Conservation (phyloP, 148 eudicot species). For the Diospyros kaki region DNA sequence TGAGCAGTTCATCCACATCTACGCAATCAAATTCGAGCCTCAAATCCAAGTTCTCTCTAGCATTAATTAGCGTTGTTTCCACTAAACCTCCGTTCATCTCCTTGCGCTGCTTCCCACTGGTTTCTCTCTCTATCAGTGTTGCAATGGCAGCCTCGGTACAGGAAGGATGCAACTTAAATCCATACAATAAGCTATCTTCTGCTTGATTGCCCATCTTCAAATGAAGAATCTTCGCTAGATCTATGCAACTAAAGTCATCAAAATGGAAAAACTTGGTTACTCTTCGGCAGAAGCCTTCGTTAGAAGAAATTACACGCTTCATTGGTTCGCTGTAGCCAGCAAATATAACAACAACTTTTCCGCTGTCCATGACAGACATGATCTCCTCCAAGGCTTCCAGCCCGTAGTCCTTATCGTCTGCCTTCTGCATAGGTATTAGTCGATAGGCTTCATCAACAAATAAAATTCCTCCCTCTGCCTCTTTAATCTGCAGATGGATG, state of each 20-base stretch:
- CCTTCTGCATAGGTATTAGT: conserved; percentile 90
- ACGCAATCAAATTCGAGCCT: conserved; percentile 88
- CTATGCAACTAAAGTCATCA: conserved; percentile 63
- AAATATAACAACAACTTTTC: conserved; percentile 90
- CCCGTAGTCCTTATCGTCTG: conserved; percentile 96
- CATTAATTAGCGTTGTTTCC: conserved; percentile 87
- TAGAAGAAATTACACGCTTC: conserved; percentile 93
- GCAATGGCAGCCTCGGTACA: conserved; percentile 68
- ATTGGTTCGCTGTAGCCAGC: conserved; percentile 98
- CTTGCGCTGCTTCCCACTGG: conserved; percentile 65
- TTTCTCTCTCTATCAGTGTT: conserved; percentile 63
- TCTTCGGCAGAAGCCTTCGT: conserved; percentile 96
- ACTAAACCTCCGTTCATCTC: conserved; percentile 96
- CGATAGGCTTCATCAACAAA: conserved; percentile 99
- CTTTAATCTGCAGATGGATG: conserved; percentile 59
- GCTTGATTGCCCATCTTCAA: conserved; percentile 66
- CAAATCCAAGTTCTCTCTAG: conserved; percentile 84
- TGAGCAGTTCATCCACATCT: conserved; percentile 72
- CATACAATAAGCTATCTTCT: conserved; percentile 67
- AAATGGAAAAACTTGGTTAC: conserved; percentile 94
- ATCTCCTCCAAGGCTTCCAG: conserved; percentile 97
- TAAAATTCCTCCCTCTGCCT: conserved; percentile 96
- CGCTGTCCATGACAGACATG: conserved; percentile 97
- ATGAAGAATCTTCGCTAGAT: conserved; percentile 72
- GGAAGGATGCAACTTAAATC: conserved; percentile 68